Conservation (phyloP, 2,329 filamentous ascomycete genomes). For the Sporothrix pallida region DNA sequence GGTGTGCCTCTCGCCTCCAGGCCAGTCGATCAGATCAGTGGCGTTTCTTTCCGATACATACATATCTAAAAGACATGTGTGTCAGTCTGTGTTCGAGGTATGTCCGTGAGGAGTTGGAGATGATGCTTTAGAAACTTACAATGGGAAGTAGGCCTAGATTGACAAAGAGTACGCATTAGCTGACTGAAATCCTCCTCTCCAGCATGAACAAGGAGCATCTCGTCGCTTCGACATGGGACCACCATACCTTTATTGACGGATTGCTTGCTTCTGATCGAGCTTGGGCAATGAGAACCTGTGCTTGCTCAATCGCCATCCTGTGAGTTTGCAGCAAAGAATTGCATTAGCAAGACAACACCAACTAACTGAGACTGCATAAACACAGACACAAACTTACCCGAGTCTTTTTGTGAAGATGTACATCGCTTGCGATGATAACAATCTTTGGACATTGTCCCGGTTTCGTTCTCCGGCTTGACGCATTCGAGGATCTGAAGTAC, state of each 20-base stretch:
- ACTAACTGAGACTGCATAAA: background rate
- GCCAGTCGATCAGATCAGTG: background rate
- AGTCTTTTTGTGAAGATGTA: conserved; percentile 62
- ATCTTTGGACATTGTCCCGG: conserved; percentile 58
- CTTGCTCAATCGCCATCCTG: conserved; percentile 64
- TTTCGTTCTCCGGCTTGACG: conserved; percentile 61
- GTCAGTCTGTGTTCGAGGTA: background rate
- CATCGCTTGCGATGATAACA: conserved; percentile 61
- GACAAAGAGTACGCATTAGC: background rate
- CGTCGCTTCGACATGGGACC: too few species aligned
- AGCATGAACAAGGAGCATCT: background rate
- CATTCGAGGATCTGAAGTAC: conserved; percentile 54
- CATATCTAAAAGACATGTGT: conserved; percentile 53
- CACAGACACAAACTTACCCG: conserved; percentile 47
- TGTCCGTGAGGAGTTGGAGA: too few species aligned
- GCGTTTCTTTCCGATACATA: conserved; percentile 68
- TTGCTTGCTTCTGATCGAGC: conserved; percentile 61
- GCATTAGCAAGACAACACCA: background rate
- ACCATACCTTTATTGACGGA: conserved; percentile 60
- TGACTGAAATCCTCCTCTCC: background rate
- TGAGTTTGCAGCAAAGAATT: conserved; percentile 25
- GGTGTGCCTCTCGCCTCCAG: background rate
- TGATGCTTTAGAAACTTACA: conserved; percentile 50
- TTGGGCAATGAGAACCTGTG: conserved; percentile 61
- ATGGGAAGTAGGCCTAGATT: conserved; percentile 64